Conservation (phyloP, 1,284 basidiomycete genomes). For the Ceratobasidium sp. region DNA sequence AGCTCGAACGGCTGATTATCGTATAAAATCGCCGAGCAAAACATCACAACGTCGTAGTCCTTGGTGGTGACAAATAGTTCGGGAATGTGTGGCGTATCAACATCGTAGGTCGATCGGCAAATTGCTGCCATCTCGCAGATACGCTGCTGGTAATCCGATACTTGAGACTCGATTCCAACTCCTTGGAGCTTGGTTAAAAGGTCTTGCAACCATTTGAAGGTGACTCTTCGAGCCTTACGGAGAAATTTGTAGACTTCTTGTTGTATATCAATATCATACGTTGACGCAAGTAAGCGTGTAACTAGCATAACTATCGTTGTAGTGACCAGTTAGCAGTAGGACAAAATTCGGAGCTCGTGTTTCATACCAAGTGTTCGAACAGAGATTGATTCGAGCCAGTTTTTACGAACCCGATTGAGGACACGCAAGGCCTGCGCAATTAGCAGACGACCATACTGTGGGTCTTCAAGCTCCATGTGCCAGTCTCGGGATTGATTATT, state of each 20-base stretch:
- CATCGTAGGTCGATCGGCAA: slow-evolving; percentile 48
- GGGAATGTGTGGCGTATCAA: slow-evolving; percentile 28
- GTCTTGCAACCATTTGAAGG: slow-evolving; percentile 5
- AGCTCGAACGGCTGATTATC: slow-evolving; percentile 41
- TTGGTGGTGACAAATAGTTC: slow-evolving; percentile 19
- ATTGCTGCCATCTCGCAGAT: slow-evolving; percentile 47
- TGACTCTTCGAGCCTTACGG: slow-evolving; percentile 8
- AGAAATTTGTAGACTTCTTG: not conserved
- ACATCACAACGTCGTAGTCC: slow-evolving; percentile 38
- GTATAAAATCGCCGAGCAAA: slow-evolving; percentile 42
- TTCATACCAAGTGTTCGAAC: slow-evolving; percentile 19
- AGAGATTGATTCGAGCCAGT: slow-evolving; percentile 31
- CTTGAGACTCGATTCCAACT: not conserved
- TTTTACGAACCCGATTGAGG: slow-evolving; percentile 18
- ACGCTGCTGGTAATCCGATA: slow-evolving; percentile 8
- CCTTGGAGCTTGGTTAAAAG: slow-evolving; percentile 1
- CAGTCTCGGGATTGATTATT: slow-evolving; percentile 40
- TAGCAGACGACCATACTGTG: slow-evolving; percentile 1
- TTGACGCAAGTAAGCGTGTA: slow-evolving; percentile 24
- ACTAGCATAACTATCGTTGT: slow-evolving; percentile 18
- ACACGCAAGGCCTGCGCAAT: slow-evolving; percentile 3
- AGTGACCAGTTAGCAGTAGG: no score
- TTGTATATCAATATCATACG: not conserved
- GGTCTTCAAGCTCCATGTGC: slow-evolving; percentile 28
- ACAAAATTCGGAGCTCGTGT: no score